Base-by-base conservation (phyloP, 306 rosid species). In the Malus sieversii region DNA sequence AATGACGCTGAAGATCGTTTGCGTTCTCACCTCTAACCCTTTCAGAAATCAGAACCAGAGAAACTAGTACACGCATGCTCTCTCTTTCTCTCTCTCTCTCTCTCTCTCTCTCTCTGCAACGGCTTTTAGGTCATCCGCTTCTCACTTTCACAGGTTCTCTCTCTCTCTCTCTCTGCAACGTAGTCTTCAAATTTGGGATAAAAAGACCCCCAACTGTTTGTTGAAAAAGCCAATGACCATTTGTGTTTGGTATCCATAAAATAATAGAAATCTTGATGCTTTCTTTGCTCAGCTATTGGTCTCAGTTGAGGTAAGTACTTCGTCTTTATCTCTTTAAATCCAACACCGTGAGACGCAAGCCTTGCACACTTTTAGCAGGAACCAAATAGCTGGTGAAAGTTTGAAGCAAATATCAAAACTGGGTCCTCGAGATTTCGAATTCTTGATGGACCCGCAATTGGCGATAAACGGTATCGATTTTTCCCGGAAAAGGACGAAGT, bases 401-500 rank as follows among this genome's bases (percentile, higher is more conserved):
- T 78, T 65, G 25, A 10, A 63, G 40, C 52, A 18, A 4, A 52
- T 13, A n/a, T 29, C 52, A 42, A 45, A 61, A 71, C 27, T 61
- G 72, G 82, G 84, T 64, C 27, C 11, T 71, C 22, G 72, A 20
- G 46, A 71, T 74, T 77, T 68, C 30, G 5, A 42, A 25, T 76
- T 44, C 66, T 71, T 74, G 55, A 91, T 88, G 96, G 97, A 87
- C 79, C 45, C 83, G 65, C 83, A 73, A 64, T 78, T 84, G 70
- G 76, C 78, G 16, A 73, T 61, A 72, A 72, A 80, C 74, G 85
- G 91, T 76, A 79, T 88, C 10, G 81, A 80, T 76, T 70, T 71
- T 57, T 77, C 83, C 68, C 84, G 85, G 10, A 88, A 74, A 81
- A 84, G 87, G 71, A 92, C 79, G 78, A 95, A 86, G 46, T 89